Conservation (phyloP, 257 asterid genomes). For the Solanum chiquidenum region DNA sequence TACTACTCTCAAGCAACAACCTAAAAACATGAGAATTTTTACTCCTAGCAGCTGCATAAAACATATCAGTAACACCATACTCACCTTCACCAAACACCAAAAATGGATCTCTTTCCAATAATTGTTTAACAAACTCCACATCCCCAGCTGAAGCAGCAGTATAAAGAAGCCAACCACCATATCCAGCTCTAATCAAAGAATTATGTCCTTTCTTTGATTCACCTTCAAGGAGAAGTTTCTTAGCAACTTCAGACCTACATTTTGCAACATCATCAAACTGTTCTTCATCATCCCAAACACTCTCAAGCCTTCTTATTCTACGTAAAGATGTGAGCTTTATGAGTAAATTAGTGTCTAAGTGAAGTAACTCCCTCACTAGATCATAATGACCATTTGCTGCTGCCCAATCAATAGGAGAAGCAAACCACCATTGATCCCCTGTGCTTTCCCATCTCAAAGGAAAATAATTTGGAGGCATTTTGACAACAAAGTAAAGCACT, state of each 20-base stretch:
- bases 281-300: conserved; percentile 83
- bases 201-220: conserved; percentile 42
- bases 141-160: conserved; percentile 92
- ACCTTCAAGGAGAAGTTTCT: conserved; percentile 48
- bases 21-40: conserved; percentile 44
- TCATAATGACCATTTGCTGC: conserved; percentile 96
- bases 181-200: conserved; percentile 74
- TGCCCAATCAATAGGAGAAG: conserved; percentile 93
- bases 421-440: conserved; percentile 97
- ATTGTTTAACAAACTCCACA: conserved; percentile 36
- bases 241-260: conserved; percentile 59
- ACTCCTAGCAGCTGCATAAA: conserved; percentile 83
- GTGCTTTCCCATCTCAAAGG: conserved; percentile 89
- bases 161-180: conserved; percentile 96
- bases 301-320: conserved; percentile 70
- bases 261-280: conserved; percentile 46
- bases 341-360: conserved; percentile 71
- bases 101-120: conserved; percentile 54
- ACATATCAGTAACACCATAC: conserved; percentile 73
- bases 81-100: conserved; percentile 96
- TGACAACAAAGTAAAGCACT: not conserved
- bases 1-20: conserved; percentile 33
- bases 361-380: conserved; percentile 64
- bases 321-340: conserved; percentile 77
- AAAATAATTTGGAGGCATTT: conserved; percentile 40